phyloP scores from a whole-genome alignment of 2,329 filamentous ascomycete genomes.

The Alternaria solani region DNA sequence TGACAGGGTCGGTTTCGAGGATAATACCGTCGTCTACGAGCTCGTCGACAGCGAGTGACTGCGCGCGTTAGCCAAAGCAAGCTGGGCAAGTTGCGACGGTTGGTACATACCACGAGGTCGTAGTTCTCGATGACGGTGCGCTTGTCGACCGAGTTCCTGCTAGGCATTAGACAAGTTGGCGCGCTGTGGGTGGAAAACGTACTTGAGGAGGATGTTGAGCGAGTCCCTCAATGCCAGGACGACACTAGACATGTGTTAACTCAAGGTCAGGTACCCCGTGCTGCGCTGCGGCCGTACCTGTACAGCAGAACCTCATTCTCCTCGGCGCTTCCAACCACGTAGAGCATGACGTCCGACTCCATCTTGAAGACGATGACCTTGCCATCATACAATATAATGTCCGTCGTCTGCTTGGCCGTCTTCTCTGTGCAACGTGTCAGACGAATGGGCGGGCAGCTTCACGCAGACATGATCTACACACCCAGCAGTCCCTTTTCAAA shows the following conservation, averaged over 20 bases:
- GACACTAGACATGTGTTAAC: slow-evolving; percentile 63
- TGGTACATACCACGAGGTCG: slow-evolving; percentile 72
- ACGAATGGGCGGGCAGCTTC: slow-evolving; percentile 48
- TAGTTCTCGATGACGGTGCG: slow-evolving; percentile 98
- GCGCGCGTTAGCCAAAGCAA: slow-evolving; percentile 71
- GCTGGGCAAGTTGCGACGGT: neutral
- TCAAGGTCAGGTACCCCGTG: no score
- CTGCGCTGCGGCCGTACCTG: slow-evolving; percentile 54
- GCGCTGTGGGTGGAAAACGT: slow-evolving; percentile 43
- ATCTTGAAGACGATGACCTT: slow-evolving; percentile 96
- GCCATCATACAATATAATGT: slow-evolving; percentile 98
- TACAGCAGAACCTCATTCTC: slow-evolving; percentile 98
- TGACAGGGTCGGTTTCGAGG: slow-evolving; percentile 94
- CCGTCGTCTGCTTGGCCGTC: slow-evolving; percentile 92
- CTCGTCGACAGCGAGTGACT: slow-evolving; percentile 93
- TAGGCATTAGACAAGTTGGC: slow-evolving; percentile 9
- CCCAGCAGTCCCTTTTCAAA: slow-evolving; percentile 92
- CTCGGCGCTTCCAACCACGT: slow-evolving; percentile 85
- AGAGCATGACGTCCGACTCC: slow-evolving; percentile 96
- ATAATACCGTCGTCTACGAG: slow-evolving; percentile 76
- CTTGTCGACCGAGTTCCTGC: slow-evolving; percentile 93
- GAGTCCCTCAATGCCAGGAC: slow-evolving; percentile 90
- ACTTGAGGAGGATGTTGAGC: slow-evolving; percentile 92
- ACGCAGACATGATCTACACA: slow-evolving; percentile 76
- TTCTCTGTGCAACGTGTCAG: slow-evolving; percentile 65